Conservation (phyloP, 116 monocot genomes). For the Dioscorea cayenensis region DNA sequence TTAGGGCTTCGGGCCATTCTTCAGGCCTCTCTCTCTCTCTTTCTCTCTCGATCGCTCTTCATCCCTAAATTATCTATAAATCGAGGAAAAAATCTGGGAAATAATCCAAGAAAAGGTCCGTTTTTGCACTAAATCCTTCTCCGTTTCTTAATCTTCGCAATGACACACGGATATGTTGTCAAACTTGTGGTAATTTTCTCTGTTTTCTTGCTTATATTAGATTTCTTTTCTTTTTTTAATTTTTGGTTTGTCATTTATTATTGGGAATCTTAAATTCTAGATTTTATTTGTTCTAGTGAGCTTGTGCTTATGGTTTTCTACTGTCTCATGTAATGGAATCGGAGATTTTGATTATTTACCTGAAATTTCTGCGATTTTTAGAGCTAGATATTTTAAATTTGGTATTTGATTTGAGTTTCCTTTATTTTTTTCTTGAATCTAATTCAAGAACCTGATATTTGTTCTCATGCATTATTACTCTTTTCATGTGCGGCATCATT, state of each 20-base stretch:
- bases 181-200: too few relatives aligned
- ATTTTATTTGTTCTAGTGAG: too few relatives aligned
- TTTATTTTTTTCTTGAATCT: not conserved
- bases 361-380: not conserved
- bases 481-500: not conserved
- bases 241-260: too few relatives aligned
- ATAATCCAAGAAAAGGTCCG: not conserved
- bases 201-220: too few relatives aligned
- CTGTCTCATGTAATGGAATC: not conserved
- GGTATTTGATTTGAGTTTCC: not conserved
- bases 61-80: not conserved
- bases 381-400: not conserved
- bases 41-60: not conserved
- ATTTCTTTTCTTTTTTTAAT: too few relatives aligned
- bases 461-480: not conserved
- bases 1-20: not conserved
- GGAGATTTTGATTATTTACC: not conserved
- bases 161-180: not conserved
- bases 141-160: not conserved
- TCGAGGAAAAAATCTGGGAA: not conserved
- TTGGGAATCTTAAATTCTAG: too few relatives aligned
- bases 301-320: not conserved
- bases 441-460: not conserved
- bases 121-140: not conserved
- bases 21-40: not conserved